Conservation (phyloP, 768 basidiomycete genomes). For the Tephrocybe sp. region DNA sequence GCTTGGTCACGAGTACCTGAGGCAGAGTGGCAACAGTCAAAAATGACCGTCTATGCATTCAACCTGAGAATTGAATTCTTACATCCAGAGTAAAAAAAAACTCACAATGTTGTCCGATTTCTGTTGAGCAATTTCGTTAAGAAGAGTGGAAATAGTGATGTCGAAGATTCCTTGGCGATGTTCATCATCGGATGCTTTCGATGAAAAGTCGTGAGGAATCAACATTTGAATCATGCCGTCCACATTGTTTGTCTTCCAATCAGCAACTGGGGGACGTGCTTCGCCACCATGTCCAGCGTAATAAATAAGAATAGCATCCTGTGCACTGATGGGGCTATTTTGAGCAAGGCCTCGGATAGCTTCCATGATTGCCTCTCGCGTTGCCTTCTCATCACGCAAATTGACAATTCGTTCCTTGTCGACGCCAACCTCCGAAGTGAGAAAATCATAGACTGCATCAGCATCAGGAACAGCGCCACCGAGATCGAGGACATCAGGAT, state of each 20-base stretch:
- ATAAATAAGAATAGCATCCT: conserved; percentile 8
- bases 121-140: not conserved
- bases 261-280: not conserved
- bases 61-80: not conserved
- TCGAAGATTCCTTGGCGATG: conserved; percentile 1
- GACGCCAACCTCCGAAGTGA: not conserved
- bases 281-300: conserved; percentile 7
- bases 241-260: not conserved
- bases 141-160: not conserved
- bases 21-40: conserved; percentile 8
- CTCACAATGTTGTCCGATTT: conserved; percentile 10
- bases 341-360: not conserved
- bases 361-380: not conserved
- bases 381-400: conserved; percentile 1
- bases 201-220: conserved; percentile 1
- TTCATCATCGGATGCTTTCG: not conserved
- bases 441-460: conserved; percentile 2
- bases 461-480: conserved; percentile 2
- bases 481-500: not conserved
- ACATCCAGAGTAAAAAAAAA: not conserved
- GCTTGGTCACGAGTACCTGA: not conserved
- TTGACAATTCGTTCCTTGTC: not conserved
- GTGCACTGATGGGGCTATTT: not conserved
- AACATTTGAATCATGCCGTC: conserved; percentile 3
- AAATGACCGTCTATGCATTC: conserved; percentile 8